Conservation (phyloP, 768 basidiomycete species). For the Multifurca ochricompacta region DNA sequence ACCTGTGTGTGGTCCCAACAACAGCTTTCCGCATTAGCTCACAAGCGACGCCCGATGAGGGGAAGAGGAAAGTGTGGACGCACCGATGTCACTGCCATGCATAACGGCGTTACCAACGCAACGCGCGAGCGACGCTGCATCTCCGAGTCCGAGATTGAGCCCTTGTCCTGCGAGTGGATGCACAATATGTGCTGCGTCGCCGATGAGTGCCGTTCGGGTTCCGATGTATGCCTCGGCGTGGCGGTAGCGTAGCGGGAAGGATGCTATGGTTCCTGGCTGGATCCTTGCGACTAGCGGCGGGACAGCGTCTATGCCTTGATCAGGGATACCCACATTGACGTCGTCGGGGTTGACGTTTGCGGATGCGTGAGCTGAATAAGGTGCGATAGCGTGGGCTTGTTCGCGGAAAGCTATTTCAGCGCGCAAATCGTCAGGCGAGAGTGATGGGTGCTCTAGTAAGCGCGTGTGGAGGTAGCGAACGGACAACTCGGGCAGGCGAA, state of each 20-base stretch:
- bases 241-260: conserved; percentile 82
- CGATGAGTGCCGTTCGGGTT: conserved; percentile 81
- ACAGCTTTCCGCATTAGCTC: neutral
- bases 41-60: neutral
- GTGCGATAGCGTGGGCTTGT: conserved; percentile 55
- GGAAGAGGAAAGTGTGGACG: conserved; percentile 22
- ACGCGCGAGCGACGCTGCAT: conserved; percentile 64
- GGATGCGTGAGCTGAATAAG: conserved; percentile 56
- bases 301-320: conserved; percentile 49
- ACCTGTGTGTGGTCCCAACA: conserved; percentile 37
- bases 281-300: conserved; percentile 71
- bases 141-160: conserved; percentile 86
- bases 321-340: conserved; percentile 43
- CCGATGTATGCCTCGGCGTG: conserved; percentile 87
- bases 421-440: conserved; percentile 43
- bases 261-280: conserved; percentile 68
- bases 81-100: conserved; percentile 79
- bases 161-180: conserved; percentile 97
- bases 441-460: conserved; percentile 47
- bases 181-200: conserved; percentile 92
- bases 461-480: conserved; percentile 56
- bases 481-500: conserved; percentile 72
- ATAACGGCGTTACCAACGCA: conserved; percentile 51
- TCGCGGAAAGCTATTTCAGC: conserved; percentile 72
- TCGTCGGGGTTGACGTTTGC: conserved; percentile 26